Percentiles rank a stretch among this genome's conserved stretches.
Evolutionary conservation across 106 monocot species (phyloP).

Genomic region (Acorus gramineus): DNA sequence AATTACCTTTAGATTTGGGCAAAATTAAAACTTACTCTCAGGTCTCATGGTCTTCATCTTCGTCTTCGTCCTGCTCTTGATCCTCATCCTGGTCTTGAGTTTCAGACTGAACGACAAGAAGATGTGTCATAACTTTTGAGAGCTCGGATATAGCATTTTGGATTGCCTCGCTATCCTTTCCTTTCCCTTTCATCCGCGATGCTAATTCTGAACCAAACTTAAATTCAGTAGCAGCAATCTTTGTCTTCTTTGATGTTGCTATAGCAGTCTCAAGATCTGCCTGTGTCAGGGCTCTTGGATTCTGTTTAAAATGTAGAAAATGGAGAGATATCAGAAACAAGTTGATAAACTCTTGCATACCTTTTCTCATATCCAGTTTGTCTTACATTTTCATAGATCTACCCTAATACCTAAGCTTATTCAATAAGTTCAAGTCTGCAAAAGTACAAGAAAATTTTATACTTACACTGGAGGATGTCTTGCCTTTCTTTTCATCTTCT

Average conservation of each 20-base stretch:
- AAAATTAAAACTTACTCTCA: too few species aligned
- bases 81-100: slow-evolving; percentile 2
- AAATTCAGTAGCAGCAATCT: slow-evolving; percentile 10
- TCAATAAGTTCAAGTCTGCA: slow-evolving; percentile 12
- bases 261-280: slow-evolving; percentile 40
- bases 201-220: slow-evolving; percentile 13
- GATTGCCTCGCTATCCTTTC: slow-evolving; percentile 38
- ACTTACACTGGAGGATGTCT: slow-evolving; percentile 30
- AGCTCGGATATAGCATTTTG: slow-evolving; percentile 39
- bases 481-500: slow-evolving; percentile 69
- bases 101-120: slow-evolving; percentile 19
- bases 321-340: too few species aligned
- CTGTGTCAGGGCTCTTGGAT: slow-evolving; percentile 34
- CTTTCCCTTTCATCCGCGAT: slow-evolving; percentile 10
- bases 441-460: neutral
- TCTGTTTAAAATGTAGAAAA: neutral
- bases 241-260: slow-evolving; percentile 29
- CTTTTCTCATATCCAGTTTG: too few species aligned
- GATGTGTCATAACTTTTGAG: slow-evolving; percentile 40
- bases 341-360: too few species aligned
- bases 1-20: too few species aligned
- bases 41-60: too few species aligned
- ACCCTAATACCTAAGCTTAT: too few species aligned
- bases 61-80: too few species aligned
- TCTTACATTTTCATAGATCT: too few species aligned